Evolutionary conservation across 768 basidiomycete species (phyloP).

Genomic region (Xerocomus spinulosus): DNA sequence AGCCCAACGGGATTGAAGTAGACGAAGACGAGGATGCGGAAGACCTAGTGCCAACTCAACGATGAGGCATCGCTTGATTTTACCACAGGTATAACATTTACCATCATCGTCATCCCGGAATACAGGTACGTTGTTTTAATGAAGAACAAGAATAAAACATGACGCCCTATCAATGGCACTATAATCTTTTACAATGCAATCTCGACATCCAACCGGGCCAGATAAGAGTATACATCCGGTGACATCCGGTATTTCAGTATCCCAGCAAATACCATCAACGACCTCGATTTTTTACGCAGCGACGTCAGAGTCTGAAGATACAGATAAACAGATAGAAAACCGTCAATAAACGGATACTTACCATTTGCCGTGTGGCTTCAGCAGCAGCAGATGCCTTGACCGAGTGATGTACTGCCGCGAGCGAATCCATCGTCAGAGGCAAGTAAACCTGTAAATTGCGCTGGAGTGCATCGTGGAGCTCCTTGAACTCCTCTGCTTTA

Average conservation of each 20-base stretch:
- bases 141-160: neutral
- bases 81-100: neutral
- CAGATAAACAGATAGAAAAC: constrained; percentile 25
- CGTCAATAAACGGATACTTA: constrained; percentile 33
- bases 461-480: constrained; percentile 80
- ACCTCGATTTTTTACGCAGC: constrained; percentile 75
- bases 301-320: constrained; percentile 50
- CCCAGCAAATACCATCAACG: constrained; percentile 84
- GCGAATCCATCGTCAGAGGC: constrained; percentile 86
- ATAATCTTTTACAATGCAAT: constrained; percentile 53
- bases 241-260: constrained; percentile 87
- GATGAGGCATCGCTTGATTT: constrained; percentile 11
- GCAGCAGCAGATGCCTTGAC: constrained; percentile 66
- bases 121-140: constrained; percentile 17
- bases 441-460: constrained; percentile 87
- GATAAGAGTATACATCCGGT: constrained; percentile 83
- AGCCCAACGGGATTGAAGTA: constrained; percentile 19
- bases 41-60: constrained; percentile 28
- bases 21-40: constrained; percentile 22
- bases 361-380: constrained; percentile 75
- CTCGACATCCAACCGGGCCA: constrained; percentile 82
- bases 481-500: constrained; percentile 84
- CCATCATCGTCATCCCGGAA: neutral
- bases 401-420: constrained; percentile 76
- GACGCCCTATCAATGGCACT: neutral